Evolutionary conservation across 2,329 filamentous ascomycete genomes (phyloP).

Genomic region (Fusarium duplospermum): DNA sequence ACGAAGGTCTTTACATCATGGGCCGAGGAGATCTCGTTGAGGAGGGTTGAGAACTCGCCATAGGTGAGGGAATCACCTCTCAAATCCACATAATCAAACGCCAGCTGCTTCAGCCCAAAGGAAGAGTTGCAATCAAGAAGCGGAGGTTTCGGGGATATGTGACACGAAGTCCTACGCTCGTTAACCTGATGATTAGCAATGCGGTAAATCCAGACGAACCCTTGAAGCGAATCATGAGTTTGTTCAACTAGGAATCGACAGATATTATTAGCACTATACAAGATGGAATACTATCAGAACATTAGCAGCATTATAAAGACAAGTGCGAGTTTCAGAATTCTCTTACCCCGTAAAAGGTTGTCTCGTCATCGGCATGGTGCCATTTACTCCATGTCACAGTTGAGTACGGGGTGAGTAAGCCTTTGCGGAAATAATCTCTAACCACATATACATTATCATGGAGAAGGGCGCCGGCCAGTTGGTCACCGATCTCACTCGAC

Average conservation of each 20-base stretch:
- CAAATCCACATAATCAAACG: background rate
- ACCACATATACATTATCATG: background rate
- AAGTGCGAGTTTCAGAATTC: no score
- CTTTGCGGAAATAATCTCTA: background rate
- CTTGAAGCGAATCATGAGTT: background rate
- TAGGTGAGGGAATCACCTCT: background rate
- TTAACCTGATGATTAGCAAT: background rate
- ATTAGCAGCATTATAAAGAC: background rate
- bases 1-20: background rate
- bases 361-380: background rate
- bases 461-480: rapidly evolving
- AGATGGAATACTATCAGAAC: background rate
- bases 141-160: background rate
- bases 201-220: background rate
- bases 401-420: background rate
- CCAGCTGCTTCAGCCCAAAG: background rate
- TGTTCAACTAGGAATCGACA: background rate
- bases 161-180: background rate
- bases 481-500: background rate
- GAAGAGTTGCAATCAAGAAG: rapidly evolving
- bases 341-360: constrained; percentile 6
- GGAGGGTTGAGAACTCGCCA: background rate
- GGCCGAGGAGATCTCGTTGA: background rate
- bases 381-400: background rate
- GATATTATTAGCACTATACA: background rate